Percentiles rank a stretch among this genome's conserved stretches.
Conservation (phyloP, 2,329 filamentous ascomycete genomes). For the Fusarium transvaalense region DNA sequence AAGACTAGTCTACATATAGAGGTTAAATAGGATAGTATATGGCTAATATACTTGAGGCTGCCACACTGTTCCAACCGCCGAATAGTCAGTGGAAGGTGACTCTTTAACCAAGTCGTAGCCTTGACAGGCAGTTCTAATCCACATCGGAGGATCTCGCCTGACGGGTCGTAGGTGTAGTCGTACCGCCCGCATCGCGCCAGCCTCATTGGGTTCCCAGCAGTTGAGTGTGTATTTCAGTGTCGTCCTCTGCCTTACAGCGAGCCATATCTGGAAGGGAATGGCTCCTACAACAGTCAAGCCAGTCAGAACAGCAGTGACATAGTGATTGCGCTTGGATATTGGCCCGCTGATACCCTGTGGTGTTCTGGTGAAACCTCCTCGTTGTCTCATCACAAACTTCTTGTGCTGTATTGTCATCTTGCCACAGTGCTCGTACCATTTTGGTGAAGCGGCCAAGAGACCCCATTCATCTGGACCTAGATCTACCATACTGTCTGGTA, state of each 20-base stretch:
- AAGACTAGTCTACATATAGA: too few species aligned
- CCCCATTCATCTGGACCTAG: slow-evolving; percentile 7
- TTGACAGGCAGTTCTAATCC: background rate
- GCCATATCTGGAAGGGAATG: slow-evolving; percentile 8
- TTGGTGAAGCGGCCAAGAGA: background rate
- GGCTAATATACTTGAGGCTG: background rate
- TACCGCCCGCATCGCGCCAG: background rate
- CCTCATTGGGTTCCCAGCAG: slow-evolving; percentile 4
- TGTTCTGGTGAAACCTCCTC: background rate
- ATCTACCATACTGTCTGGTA: slow-evolving; percentile 2
- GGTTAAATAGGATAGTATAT: background rate
- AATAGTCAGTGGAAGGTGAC: background rate
- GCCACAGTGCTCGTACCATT: slow-evolving; percentile 6
- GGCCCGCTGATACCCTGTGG: slow-evolving; percentile 3
- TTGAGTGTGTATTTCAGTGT: slow-evolving; percentile 7
- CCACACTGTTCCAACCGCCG: background rate
- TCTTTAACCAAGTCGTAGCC: background rate
- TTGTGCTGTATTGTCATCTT: slow-evolving; percentile 8
- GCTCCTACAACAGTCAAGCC: background rate
- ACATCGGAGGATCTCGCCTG: background rate
- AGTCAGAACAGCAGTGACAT: background rate
- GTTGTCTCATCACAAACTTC: slow-evolving; percentile 1
- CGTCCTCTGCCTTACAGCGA: background rate
- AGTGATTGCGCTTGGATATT: slow-evolving; percentile 4
- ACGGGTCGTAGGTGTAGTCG: background rate